These are phyloP conservation scores for Dispira simplex DNA, from an alignment of 192 early-diverging fungal genomes.

Conservation along the genomic window DNA sequence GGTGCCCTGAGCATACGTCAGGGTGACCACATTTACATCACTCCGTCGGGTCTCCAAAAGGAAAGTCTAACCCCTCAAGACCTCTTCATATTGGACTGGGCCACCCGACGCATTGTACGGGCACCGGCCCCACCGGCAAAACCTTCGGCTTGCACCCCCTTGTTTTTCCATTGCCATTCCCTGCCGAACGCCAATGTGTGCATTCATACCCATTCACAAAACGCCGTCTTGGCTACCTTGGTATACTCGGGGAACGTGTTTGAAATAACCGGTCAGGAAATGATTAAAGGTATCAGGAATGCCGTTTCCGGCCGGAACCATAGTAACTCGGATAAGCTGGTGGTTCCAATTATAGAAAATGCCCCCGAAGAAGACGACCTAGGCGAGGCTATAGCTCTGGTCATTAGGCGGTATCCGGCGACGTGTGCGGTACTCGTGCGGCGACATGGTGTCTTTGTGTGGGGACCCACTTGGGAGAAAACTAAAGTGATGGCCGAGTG, in stretches of 20 bases:
- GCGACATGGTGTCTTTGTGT: conserved; percentile 94
- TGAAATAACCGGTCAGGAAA: conserved; percentile 88
- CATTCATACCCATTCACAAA: conserved; percentile 94
- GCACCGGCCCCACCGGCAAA: conserved; percentile 50
- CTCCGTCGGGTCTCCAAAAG: conserved; percentile 93
- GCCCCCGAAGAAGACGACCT: conserved; percentile 87
- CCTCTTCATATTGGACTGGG: conserved; percentile 65
- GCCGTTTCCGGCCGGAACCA: conserved; percentile 48
- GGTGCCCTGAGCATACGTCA: conserved; percentile 73
- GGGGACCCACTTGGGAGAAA: conserved; percentile 93
- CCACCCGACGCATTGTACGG: conserved; percentile 40
- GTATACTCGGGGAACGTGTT: conserved; percentile 60
- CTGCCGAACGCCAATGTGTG: conserved; percentile 74
- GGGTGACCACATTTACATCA: conserved; percentile 64
- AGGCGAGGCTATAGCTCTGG: conserved; percentile 71
- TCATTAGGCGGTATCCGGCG: conserved; percentile 76
- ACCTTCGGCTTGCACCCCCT: conserved; percentile 86
- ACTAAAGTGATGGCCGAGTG: conserved; percentile 97
- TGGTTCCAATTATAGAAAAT: conserved; percentile 94
- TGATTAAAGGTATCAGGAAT: conserved; percentile 94
- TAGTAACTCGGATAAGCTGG: conserved; percentile 62
- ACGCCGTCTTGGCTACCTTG: conserved; percentile 87
- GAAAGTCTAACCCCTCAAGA: conserved; percentile 75
- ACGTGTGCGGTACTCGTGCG: conserved; percentile 89
- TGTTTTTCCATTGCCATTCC: conserved; percentile 88